phyloP scores from a whole-genome alignment of 1,284 basidiomycete species.

The Crucibulum parvulum region DNA sequence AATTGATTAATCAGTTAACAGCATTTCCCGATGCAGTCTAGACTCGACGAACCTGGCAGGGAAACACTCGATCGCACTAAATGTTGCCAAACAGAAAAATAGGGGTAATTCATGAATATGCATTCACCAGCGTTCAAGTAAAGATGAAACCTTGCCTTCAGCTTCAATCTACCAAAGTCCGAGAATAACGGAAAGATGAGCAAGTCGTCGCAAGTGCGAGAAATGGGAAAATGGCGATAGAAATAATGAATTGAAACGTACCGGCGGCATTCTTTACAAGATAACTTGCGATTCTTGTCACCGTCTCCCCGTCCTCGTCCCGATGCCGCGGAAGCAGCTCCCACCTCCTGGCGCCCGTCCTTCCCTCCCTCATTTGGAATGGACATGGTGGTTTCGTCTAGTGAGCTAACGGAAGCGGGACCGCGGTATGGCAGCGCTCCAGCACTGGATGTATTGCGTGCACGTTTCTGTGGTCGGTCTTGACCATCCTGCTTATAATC shows the following conservation, averaged over 20 bases:
- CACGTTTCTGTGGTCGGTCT: slow-evolving; percentile 28
- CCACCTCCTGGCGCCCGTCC: not conserved
- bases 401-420: not conserved
- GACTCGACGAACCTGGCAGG: slow-evolving; percentile 49
- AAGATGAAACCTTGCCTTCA: slow-evolving; percentile 47
- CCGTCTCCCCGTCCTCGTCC: slow-evolving; percentile 21
- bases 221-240: not conserved
- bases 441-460: slow-evolving; percentile 24
- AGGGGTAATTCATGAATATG: slow-evolving; percentile 6
- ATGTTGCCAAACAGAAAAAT: slow-evolving; percentile 9
- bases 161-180: slow-evolving; percentile 50
- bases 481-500: slow-evolving; percentile 11
- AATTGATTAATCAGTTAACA: slow-evolving; percentile 9
- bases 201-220: not conserved
- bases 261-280: slow-evolving; percentile 67
- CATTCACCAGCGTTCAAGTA: not conserved
- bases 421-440: slow-evolving; percentile 13
- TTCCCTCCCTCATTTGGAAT: not conserved
- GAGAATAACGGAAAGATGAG: not conserved
- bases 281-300: slow-evolving; percentile 54
- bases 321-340: not conserved
- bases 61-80: slow-evolving; percentile 67
- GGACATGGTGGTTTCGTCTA: not conserved
- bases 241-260: slow-evolving; percentile 24
- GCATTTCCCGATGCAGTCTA: slow-evolving; percentile 4